Percentiles rank a stretch among this genome's conserved stretches.
Evolutionary conservation across 1,284 basidiomycete species (phyloP).

Genomic region (Tilletia indica): DNA sequence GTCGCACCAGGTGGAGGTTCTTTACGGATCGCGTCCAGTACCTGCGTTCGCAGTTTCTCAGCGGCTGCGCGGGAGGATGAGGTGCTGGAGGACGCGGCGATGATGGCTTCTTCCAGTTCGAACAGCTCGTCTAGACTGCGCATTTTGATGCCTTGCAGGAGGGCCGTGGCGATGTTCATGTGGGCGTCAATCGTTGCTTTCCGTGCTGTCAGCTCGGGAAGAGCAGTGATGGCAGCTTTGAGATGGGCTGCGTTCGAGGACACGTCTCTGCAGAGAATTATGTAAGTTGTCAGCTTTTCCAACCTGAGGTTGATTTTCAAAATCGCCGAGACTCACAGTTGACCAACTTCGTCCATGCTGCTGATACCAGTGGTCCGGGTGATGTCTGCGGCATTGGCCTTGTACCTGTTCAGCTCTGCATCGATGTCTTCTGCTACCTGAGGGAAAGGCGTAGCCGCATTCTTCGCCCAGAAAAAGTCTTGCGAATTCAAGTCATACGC

Average conservation of each 20-base stretch:
- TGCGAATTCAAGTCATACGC: constrained; percentile 91
- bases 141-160: constrained; percentile 92
- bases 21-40: constrained; percentile 8
- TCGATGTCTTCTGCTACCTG: constrained; percentile 99
- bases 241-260: constrained; percentile 90
- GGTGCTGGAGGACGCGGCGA: constrained; percentile 66
- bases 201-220: constrained; percentile 94
- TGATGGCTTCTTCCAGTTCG: constrained; percentile 86
- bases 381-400: constrained; percentile 93
- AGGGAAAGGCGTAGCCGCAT: constrained; percentile 93
- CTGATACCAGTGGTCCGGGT: constrained; percentile 93
- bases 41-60: constrained; percentile 76
- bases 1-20: constrained; percentile 10
- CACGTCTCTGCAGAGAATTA: constrained; percentile 60
- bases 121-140: constrained; percentile 93
- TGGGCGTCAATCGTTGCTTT: constrained; percentile 96
- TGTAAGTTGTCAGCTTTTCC: background rate
- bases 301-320: background rate
- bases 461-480: constrained; percentile 99
- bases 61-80: constrained; percentile 22
- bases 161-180: constrained; percentile 97
- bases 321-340: constrained; percentile 23
- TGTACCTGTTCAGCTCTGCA: constrained; percentile 83
- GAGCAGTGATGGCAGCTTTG: constrained; percentile 94
- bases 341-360: constrained; percentile 82